Evolutionary conservation across 108 stramenopile genomes (phyloP), one percentile per base, ranked within the genome.

Genomic region (Phaeodactylum tricornutum): DNA sequence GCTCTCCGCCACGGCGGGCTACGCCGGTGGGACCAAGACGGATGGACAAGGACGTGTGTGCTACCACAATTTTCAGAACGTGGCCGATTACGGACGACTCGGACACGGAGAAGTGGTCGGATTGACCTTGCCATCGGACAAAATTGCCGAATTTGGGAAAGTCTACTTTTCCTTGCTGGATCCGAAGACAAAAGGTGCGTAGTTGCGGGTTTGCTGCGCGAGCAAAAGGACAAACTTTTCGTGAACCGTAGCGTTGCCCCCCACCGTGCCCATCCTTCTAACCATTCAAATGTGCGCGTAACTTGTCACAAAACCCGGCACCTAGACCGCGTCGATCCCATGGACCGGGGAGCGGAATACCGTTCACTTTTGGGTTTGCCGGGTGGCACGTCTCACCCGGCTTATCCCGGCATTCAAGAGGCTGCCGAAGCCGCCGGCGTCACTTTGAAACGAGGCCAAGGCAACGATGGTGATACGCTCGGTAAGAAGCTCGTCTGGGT

Each of bases 41-140:
- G 77, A 50, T 32, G 33, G 49, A 21, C 65, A 69, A 28, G 81
- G 79, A 12, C 53, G 62, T 20, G 84, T 93, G 0, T 93, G 92
- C 48, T 93, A 93, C 52, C 92, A 93, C 53, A 93, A 93, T 58
- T 62, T 84, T 23, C 71, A 72, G 47, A 24, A 57, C 0, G 49
- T 87, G 9, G 81, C 83, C 19, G 92, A 93, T 41, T 93, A 93
- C 59, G 92, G 92, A 40, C 74, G 72, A 41, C 50, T 87, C 11
- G 92, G 92, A 25, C 87, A 87, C 46, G 92, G 75, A 12, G 92
- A 93, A 65, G 92, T 90, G 12, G 92, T 93, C 17, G 77, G 78
- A 7, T 65, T 93, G 50, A 64, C 43, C 15, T 63, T 90, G 39
- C 92, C 92, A 0, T 35, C 67, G 24, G 56, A 58, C 27, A 59